These are phyloP conservation scores for Purshia tridentata DNA, from an alignment of 306 rosid species.

Conservation along the genomic window DNA sequence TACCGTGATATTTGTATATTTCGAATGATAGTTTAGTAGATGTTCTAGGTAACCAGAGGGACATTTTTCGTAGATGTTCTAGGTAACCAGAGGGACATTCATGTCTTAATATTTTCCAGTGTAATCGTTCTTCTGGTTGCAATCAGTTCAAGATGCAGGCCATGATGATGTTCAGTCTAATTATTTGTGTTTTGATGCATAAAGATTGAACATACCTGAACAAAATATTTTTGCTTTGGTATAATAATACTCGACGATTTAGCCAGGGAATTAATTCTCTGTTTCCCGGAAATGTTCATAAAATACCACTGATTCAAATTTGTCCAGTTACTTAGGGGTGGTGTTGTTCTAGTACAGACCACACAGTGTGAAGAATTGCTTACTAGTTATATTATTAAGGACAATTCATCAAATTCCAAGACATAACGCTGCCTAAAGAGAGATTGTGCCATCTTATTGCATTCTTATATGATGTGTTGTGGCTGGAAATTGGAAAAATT, in stretches of 20 bases:
- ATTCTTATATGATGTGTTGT: neutral
- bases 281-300: too few species aligned
- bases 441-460: neutral
- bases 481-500: neutral
- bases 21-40: neutral
- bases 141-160: neutral
- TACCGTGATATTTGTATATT: neutral
- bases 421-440: neutral
- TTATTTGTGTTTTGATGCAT: too few species aligned
- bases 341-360: too few species aligned
- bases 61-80: neutral
- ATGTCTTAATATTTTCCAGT: conserved; percentile 10
- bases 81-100: neutral
- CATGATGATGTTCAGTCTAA: neutral
- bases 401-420: neutral
- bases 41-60: neutral
- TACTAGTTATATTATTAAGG: neutral
- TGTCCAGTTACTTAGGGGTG: too few species aligned
- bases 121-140: conserved; percentile 22
- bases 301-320: too few species aligned
- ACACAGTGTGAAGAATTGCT: neutral
- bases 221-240: too few species aligned
- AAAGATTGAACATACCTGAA: too few species aligned
- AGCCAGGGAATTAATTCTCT: too few species aligned
- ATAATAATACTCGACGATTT: too few species aligned